Conservation (phyloP, 2,329 filamentous ascomycete species). For the Colletotrichum sp. region DNA sequence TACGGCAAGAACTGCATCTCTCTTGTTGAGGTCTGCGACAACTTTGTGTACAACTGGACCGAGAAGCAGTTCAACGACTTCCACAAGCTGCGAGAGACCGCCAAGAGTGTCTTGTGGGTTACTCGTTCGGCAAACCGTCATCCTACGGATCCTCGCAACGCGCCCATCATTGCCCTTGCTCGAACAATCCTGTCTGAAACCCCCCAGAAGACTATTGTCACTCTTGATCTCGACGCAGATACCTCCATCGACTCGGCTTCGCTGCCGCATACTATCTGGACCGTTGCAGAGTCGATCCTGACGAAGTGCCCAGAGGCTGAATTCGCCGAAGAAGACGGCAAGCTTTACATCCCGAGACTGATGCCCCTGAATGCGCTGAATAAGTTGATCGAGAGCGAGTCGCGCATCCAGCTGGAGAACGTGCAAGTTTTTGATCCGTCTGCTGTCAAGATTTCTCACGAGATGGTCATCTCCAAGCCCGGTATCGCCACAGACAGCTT, state of each 20-base stretch:
- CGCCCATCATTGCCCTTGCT: slow-evolving; percentile 49
- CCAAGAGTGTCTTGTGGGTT: slow-evolving; percentile 52
- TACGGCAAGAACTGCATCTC: slow-evolving; percentile 43
- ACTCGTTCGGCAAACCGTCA: slow-evolving; percentile 45
- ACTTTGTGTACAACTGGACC: slow-evolving; percentile 43
- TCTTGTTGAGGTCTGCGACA: slow-evolving; percentile 45
- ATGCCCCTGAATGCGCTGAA: slow-evolving; percentile 45
- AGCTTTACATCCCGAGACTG: slow-evolving; percentile 50
- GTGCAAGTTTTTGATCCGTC: background rate
- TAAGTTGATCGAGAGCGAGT: slow-evolving; percentile 42
- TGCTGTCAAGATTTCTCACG: background rate
- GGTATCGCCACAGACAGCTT: slow-evolving; percentile 28
- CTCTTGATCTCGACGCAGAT: slow-evolving; percentile 42
- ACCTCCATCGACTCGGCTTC: slow-evolving; percentile 27
- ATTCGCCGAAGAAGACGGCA: slow-evolving; percentile 42
- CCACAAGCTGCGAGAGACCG: slow-evolving; percentile 38
- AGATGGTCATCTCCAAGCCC: slow-evolving; percentile 29
- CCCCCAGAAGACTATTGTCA: slow-evolving; percentile 44
- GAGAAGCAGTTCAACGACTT: slow-evolving; percentile 44
- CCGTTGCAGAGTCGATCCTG: slow-evolving; percentile 21
- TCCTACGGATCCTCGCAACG: slow-evolving; percentile 35
- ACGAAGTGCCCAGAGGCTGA: slow-evolving; percentile 42
- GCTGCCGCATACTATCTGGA: slow-evolving; percentile 26
- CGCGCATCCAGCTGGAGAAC: background rate
- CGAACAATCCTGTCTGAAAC: slow-evolving; percentile 56